Conservation (phyloP, 352 stramenopile genomes). For the Pythium sukuiense region DNA sequence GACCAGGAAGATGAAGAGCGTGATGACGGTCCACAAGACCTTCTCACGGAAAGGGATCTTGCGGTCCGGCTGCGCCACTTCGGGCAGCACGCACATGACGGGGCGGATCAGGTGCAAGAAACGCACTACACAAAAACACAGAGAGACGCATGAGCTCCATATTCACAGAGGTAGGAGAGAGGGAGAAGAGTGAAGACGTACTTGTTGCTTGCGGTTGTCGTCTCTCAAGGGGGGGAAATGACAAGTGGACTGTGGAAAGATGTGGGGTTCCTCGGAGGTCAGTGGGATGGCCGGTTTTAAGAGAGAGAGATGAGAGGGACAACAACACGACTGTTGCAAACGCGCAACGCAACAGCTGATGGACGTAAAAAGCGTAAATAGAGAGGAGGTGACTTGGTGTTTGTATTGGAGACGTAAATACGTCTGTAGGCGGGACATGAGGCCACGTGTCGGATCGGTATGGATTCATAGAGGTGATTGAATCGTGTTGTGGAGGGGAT, state of each 20-base stretch:
- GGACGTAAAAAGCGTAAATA: conserved; percentile 20
- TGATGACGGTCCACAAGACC: conserved; percentile 99
- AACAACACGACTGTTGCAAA: conserved; percentile 17
- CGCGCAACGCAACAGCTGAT: conserved; percentile 5
- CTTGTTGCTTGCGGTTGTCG: conserved; percentile 26
- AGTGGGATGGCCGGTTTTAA: background rate
- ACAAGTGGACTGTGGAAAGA: conserved; percentile 20
- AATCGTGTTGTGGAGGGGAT: background rate
- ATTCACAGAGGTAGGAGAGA: background rate
- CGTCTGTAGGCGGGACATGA: background rate
- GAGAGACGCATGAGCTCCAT: conserved; percentile 1
- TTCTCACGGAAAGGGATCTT: conserved; percentile 99
- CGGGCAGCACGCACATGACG: conserved; percentile 98
- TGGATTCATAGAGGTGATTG: conserved; percentile 6
- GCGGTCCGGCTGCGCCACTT: conserved; percentile 95
- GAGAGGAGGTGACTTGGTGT: conserved; percentile 11
- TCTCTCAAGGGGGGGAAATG: conserved; percentile 30
- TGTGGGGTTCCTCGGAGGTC: background rate
- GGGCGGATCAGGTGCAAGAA: conserved; percentile 98
- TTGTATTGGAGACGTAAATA: conserved; percentile 26
- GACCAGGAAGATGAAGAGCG: conserved; percentile 99
- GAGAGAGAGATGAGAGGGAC: conserved; percentile 9
- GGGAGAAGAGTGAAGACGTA: conserved; percentile 9
- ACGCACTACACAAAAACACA: conserved; percentile 66
- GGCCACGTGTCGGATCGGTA: conserved; percentile 27